These are phyloP conservation scores for Dalechampia spathulata DNA, from an alignment of 441 rosid species.

Conservation along the genomic window DNA sequence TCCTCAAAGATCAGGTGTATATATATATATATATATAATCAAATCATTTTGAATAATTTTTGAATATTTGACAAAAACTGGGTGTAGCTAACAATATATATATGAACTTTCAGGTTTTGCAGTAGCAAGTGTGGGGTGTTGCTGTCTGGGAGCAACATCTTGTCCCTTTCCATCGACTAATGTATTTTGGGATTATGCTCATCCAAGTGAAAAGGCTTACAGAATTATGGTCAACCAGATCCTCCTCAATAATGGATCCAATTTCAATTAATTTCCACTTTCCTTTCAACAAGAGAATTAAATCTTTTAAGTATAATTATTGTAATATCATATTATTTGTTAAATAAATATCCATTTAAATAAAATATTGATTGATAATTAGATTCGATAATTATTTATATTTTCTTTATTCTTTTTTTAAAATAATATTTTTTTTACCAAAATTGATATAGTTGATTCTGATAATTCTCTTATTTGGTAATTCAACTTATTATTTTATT, in stretches of 20 bases:
- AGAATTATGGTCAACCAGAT: neutral
- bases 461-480: too few relatives aligned
- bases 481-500: too few relatives aligned
- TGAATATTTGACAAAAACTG: neutral
- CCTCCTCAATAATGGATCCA: neutral
- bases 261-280: neutral
- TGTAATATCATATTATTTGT: too few relatives aligned
- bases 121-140: neutral
- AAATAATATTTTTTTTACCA: too few relatives aligned
- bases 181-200: conserved; percentile 5
- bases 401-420: too few relatives aligned
- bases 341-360: too few relatives aligned
- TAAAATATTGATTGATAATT: too few relatives aligned
- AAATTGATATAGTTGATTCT: too few relatives aligned
- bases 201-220: conserved; percentile 4
- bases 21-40: neutral
- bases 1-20: conserved; percentile 35
- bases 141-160: neutral
- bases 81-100: too few relatives aligned
- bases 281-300: too few relatives aligned
- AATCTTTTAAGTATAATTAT: too few relatives aligned
- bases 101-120: conserved; percentile 4
- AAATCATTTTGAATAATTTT: neutral
- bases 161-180: neutral
- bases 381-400: too few relatives aligned